Evolutionary conservation across 768 basidiomycete genomes (phyloP), one percentile per base, ranked within the genome.

Genomic region (Amanita muscaria): DNA sequence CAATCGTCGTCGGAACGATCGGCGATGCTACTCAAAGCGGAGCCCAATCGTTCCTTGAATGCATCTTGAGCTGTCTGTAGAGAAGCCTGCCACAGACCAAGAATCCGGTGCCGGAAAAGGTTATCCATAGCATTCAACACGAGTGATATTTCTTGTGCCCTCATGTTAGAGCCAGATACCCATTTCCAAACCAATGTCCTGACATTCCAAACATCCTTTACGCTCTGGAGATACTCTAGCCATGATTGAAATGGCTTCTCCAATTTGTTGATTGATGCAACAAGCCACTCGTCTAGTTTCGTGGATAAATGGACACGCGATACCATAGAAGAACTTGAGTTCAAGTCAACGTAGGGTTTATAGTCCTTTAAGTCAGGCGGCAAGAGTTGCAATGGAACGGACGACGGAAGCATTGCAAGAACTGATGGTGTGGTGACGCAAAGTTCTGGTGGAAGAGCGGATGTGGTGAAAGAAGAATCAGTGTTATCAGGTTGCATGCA

Each of bases 331-430:
- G 78, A 75, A 0, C 77, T 59, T 1, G 86, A 79, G 7, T 70
- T 65, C 5, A 81, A 63, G 53, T 91, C 83, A 49, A 94, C 76
- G 59, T 88, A 93, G 7, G 92, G 92, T 53, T 81, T 87, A 61
- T 92, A 96, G 4, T 75, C 72, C 51, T 73, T 74, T 48, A 97
- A 73, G 47, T 68, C 73, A 1, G 68, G 56, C 0, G 91, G 89
- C 0, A 97, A 73, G 43, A 88, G 72, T 12, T 80, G 74, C 49
- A 92, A 79, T 51, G 91, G 86, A 19, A 84, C 78, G 0, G 89
- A 84, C 0, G 92, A 91, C 0, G 90, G 90, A 18, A 94, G 72
- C 7, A 72, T 71, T 19, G 72, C 66, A 15, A 97, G 69, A 21
- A 94, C 64, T 1, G 70, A 60, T 35, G 80, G 73, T 0, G 88